Conservation (phyloP, 129 eudicot genomes). For the Deinandra increscens region DNA sequence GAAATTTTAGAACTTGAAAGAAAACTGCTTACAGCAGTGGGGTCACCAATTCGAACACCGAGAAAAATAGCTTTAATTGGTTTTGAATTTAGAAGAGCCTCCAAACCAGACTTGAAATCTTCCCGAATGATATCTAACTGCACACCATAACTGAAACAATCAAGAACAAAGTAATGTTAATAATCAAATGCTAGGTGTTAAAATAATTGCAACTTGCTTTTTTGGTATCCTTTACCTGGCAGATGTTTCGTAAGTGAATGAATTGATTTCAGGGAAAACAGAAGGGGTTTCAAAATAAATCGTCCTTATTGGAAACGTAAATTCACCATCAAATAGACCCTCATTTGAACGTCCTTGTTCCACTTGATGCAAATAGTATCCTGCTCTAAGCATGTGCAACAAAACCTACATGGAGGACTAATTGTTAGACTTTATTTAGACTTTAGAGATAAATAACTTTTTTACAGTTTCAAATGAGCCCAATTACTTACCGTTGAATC, state of each 20-base stretch:
- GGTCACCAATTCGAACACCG: background rate
- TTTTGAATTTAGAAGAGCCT: too few relatives aligned
- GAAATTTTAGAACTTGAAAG: background rate
- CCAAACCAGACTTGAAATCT: too few relatives aligned
- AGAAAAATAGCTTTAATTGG: slow-evolving; percentile 73
- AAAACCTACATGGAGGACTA: slow-evolving; percentile 50
- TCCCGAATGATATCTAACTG: too few relatives aligned
- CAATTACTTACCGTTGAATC: slow-evolving; percentile 86
- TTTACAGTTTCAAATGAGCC: background rate
- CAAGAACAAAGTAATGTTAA: slow-evolving; percentile 15
- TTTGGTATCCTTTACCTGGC: slow-evolving; percentile 38
- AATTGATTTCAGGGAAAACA: slow-evolving; percentile 80
- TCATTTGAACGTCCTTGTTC: slow-evolving; percentile 38
- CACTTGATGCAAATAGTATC: slow-evolving; percentile 62
- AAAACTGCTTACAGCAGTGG: slow-evolving; percentile 68
- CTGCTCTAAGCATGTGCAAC: slow-evolving; percentile 84
- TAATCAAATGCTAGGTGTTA: background rate
- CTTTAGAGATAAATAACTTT: background rate
- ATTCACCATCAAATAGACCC: slow-evolving; percentile 35
- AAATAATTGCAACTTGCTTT: background rate
- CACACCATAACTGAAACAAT: slow-evolving; percentile 22
- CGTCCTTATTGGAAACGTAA: slow-evolving; percentile 63
- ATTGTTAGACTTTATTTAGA: background rate
- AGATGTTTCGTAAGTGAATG: slow-evolving; percentile 84
- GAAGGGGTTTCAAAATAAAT: slow-evolving; percentile 85